phyloP scores from a whole-genome alignment of 805 yeast genomes.

The Candida ascalaphidarum region DNA sequence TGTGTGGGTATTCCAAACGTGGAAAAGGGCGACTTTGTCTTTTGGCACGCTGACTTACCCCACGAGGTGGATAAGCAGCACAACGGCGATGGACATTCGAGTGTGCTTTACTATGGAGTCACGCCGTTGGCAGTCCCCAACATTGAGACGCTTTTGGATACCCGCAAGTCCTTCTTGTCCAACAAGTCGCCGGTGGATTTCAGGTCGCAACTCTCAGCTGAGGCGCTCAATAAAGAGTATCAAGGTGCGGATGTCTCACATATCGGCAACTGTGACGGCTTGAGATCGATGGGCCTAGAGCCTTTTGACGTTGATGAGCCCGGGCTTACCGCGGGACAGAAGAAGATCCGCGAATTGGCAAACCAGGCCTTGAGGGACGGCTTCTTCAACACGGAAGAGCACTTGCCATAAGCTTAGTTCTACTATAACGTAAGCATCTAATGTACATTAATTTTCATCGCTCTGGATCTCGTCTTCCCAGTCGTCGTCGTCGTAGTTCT shows the following conservation, averaged over 20 bases:
- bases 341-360: conserved; percentile 13
- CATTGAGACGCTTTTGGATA: conserved; percentile 8
- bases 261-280: conserved; percentile 12
- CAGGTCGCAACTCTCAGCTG: conserved; percentile 8
- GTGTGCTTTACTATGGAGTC: conserved; percentile 29
- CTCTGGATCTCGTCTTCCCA: conserved; percentile 47
- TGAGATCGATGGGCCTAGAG: conserved; percentile 15
- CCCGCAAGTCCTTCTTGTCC: conserved; percentile 5
- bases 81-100: conserved; percentile 22
- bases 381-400: too few species aligned
- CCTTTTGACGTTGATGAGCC: conserved; percentile 12
- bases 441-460: conserved; percentile 19
- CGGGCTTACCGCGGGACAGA: conserved; percentile 17
- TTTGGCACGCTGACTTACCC: conserved; percentile 35
- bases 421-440: too few species aligned
- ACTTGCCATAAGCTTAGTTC: too few species aligned
- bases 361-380: conserved; percentile 13
- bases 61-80: conserved; percentile 34
- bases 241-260: conserved; percentile 12
- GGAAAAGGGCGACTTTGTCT: conserved; percentile 33
- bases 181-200: conserved; percentile 8
- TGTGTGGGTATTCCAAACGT: conserved; percentile 29
- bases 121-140: conserved; percentile 20
- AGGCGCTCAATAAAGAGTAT: conserved; percentile 8
- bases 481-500: conserved; percentile 26